Evolutionary conservation across 2,329 filamentous ascomycete species (phyloP), one percentile per base, ranked within the genome.

Genomic region (Botrytis tulipae): DNA sequence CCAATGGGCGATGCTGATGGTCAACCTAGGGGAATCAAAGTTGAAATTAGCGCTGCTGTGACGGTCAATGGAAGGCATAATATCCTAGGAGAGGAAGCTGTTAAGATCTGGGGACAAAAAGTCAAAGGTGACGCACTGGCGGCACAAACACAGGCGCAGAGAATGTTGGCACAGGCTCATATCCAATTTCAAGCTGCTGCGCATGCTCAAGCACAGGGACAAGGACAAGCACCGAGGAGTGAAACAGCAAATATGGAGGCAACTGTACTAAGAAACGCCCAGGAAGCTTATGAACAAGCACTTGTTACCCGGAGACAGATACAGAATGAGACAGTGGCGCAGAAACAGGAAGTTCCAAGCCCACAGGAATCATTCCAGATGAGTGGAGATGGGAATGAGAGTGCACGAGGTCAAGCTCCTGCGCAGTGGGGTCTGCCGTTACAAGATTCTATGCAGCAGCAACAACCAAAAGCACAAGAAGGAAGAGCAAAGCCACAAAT

Each of bases 1-100:
- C 84, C 84, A 54, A 85, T 86, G 85, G 83, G 85, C 59, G 83
- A 86, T 71, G 83, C 84, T 70, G 80, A 85, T 18, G 84, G 85
- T 5, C 40, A 16, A 42, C 83, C 83, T 8, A 79, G 85, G 20
- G 83, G 83, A 1, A 77, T 87, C 60, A 80, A 78, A 37, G 81
- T 87, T 46, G 80, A 83, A 40, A 82, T 89, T 20, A 83, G 84
- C 35, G 84, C 86, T 3, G 84, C 85, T 25, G 76, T 87, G 32
- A 83, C 80, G 14, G 81, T 87, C 25, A 80, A 84, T 54, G 86
- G 86, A 0, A 76, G 80, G 3, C 80, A 82, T 18, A 88, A 88
- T 70, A 76, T 86, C 20, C 76, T 87, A 9, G 86, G 85, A 35
- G 76, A 79, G 69, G 73, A 74, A 62, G 32, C 65, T 5, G 46